Conservation (phyloP, 2,329 filamentous ascomycete species). For the Oidium heveae region DNA sequence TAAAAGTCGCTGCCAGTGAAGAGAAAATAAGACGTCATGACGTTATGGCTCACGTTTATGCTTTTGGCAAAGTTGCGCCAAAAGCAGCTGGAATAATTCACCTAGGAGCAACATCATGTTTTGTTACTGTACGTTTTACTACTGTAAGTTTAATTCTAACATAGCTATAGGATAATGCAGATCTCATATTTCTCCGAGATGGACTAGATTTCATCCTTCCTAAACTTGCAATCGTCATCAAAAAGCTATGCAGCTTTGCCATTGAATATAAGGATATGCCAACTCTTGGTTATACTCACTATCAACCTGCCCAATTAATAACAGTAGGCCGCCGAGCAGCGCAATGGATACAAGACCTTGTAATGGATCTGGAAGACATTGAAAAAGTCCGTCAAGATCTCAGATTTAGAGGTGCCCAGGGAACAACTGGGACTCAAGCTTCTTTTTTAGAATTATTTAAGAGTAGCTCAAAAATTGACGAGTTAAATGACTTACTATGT, state of each 20-base stretch:
- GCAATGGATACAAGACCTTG: slow-evolving; percentile 51
- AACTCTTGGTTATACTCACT: slow-evolving; percentile 26
- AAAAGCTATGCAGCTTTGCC: slow-evolving; percentile 49
- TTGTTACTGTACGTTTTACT: slow-evolving; percentile 2
- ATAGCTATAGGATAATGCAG: slow-evolving; percentile 34
- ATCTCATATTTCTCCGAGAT: slow-evolving; percentile 47
- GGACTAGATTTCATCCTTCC: slow-evolving; percentile 51
- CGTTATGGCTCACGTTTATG: slow-evolving; percentile 29
- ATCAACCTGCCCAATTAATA: slow-evolving; percentile 10
- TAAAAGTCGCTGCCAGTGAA: slow-evolving; percentile 48
- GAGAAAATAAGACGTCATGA: slow-evolving; percentile 29
- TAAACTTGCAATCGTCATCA: slow-evolving; percentile 56
- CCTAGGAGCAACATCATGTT: slow-evolving; percentile 22
- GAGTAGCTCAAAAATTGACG: slow-evolving; percentile 24
- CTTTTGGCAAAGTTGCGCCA: slow-evolving; percentile 48
- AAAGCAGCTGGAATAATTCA: slow-evolving; percentile 65
- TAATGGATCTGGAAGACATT: slow-evolving; percentile 51
- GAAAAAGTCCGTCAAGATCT: slow-evolving; percentile 43
- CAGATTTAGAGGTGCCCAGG: slow-evolving; percentile 44
- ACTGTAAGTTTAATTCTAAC: neutral
- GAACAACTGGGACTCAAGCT: slow-evolving; percentile 40
- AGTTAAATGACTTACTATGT: slow-evolving; percentile 29
- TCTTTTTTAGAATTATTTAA: slow-evolving; percentile 22
- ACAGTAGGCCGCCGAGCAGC: slow-evolving; percentile 21
- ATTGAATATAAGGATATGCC: slow-evolving; percentile 46